Percentiles rank a stretch among this genome's conserved stretches.
phyloP scores from a whole-genome alignment of 306 rosid genomes.

The Datisca glomerata region DNA sequence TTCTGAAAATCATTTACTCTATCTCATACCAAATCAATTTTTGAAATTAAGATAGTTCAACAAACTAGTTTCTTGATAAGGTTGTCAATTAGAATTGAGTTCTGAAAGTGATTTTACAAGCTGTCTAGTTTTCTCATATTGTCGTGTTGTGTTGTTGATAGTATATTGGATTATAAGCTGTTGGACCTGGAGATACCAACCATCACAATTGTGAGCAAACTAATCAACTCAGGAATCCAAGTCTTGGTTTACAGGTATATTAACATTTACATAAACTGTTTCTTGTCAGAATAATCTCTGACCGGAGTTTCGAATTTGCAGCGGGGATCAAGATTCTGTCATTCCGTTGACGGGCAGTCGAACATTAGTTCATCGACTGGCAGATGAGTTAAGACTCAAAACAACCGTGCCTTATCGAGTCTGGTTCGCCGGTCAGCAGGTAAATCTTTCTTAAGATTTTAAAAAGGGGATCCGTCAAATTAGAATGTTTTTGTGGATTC shows the following conservation, averaged over 20 bases:
- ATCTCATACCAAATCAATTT: no score
- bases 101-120: background rate
- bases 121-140: conserved; percentile 1
- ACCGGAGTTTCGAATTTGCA: conserved; percentile 9
- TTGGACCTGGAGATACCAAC: conserved; percentile 74
- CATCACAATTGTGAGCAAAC: conserved; percentile 50
- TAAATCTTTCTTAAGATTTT: conserved; percentile 8
- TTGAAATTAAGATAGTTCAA: background rate
- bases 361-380: conserved; percentile 59
- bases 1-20: background rate
- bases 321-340: conserved; percentile 98
- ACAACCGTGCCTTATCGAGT: conserved; percentile 81
- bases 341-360: conserved; percentile 93
- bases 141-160: conserved; percentile 13
- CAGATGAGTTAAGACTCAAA: conserved; percentile 46
- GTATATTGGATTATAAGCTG: conserved; percentile 62
- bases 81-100: background rate
- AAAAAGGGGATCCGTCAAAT: background rate
- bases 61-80: background rate
- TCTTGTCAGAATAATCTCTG: background rate
- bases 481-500: no score
- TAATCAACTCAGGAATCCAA: conserved; percentile 60
- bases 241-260: conserved; percentile 77
- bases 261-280: background rate
- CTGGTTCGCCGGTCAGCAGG: conserved; percentile 92